Evolutionary conservation across 1,284 basidiomycete genomes (phyloP).

Genomic region (Abortiporus biennis): DNA sequence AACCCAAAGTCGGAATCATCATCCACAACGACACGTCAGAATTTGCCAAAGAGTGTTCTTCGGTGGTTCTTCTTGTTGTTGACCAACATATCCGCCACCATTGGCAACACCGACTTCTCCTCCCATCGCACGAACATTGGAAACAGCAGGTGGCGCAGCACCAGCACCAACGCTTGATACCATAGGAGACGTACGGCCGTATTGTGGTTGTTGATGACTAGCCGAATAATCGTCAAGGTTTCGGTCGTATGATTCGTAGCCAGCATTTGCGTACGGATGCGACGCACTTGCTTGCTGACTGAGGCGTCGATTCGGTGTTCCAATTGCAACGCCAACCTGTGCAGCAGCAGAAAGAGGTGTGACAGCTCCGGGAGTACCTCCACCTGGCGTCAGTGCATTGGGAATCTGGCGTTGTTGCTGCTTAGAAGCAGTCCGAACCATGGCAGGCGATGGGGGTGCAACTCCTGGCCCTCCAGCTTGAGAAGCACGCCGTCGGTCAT

Average conservation of each 20-base stretch:
- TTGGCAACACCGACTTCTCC: conserved; percentile 62
- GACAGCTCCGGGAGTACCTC: conserved; percentile 40
- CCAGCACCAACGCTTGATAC: conserved; percentile 56
- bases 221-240: conserved; percentile 42
- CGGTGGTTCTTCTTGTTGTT: conserved; percentile 48
- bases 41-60: conserved; percentile 59
- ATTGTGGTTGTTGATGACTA: conserved; percentile 39
- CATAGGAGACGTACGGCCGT: conserved; percentile 73
- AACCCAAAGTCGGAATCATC: conserved; percentile 12
- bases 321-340: conserved; percentile 65
- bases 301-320: conserved; percentile 40
- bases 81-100: conserved; percentile 52
- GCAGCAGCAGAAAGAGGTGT: conserved; percentile 69
- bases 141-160: conserved; percentile 64
- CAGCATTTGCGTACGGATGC: conserved; percentile 63
- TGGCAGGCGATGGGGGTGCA: conserved; percentile 66
- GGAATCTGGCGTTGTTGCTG: conserved; percentile 50
- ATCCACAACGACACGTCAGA: conserved; percentile 72
- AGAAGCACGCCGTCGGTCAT: conserved; percentile 50
- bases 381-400: conserved; percentile 46
- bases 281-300: conserved; percentile 36
- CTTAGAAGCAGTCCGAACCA: conserved; percentile 69
- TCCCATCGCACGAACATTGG: conserved; percentile 59
- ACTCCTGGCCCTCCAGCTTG: conserved; percentile 47
- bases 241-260: conserved; percentile 42